phyloP scores from a whole-genome alignment of 805 yeast species.

The Candida peoriensis region DNA sequence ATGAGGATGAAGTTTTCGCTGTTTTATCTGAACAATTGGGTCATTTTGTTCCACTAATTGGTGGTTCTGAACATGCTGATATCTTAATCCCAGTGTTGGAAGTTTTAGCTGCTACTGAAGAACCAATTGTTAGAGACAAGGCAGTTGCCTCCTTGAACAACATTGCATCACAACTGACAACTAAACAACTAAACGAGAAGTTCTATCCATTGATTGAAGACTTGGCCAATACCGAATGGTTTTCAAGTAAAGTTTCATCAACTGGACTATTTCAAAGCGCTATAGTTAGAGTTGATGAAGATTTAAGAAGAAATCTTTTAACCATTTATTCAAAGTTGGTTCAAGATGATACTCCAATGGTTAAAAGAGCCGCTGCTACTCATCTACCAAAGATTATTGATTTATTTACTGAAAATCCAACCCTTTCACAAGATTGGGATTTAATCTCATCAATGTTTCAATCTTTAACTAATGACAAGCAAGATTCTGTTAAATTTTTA shows the following conservation, averaged over 20 bases:
- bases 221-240: constrained; percentile 89
- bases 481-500: constrained; percentile 90
- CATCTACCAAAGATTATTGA: constrained; percentile 73
- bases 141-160: constrained; percentile 83
- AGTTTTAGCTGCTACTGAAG: constrained; percentile 86
- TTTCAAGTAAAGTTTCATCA: constrained; percentile 84
- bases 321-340: constrained; percentile 64
- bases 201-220: constrained; percentile 74
- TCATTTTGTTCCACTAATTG: constrained; percentile 80
- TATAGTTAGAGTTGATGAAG: constrained; percentile 50
- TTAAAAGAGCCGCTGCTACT: constrained; percentile 88
- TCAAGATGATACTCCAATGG: constrained; percentile 96
- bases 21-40: constrained; percentile 90
- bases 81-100: constrained; percentile 60
- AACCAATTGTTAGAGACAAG: constrained; percentile 91
- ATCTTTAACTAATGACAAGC: constrained; percentile 73
- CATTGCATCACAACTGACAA: constrained; percentile 57
- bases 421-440: constrained; percentile 61
- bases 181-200: constrained; percentile 57
- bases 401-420: constrained; percentile 44
- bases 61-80: constrained; percentile 68
- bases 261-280: constrained; percentile 82
- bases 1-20: constrained; percentile 96
- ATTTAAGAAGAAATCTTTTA: constrained; percentile 56
- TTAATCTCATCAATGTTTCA: constrained; percentile 78